Evolutionary conservation across 129 eudicot species (phyloP).

Genomic region (Flaveria brownii): DNA sequence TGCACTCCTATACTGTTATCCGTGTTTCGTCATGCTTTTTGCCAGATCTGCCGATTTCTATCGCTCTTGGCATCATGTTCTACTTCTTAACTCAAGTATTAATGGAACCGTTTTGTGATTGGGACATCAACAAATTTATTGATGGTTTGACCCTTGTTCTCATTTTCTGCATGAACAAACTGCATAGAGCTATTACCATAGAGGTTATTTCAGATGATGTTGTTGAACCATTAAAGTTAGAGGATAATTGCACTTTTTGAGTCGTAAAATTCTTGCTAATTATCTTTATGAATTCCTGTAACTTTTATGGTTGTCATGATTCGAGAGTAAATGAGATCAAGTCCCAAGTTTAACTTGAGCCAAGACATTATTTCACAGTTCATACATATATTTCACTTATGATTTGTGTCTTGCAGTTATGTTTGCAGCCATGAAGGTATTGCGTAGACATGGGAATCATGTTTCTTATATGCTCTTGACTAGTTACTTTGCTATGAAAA

Average conservation of each 20-base stretch:
- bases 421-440: conserved; percentile 21
- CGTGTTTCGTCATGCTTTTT: conserved; percentile 81
- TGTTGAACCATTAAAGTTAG: conserved; percentile 22
- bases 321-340: conserved; percentile 31
- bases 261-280: conserved; percentile 19
- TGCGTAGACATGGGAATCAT: neutral
- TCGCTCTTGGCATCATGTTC: conserved; percentile 75
- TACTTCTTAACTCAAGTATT: conserved; percentile 86
- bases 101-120: conserved; percentile 97
- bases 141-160: conserved; percentile 65
- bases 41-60: conserved; percentile 91
- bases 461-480: no score
- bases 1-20: conserved; percentile 88
- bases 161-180: conserved; percentile 1
- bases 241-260: neutral
- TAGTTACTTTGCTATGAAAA: neutral
- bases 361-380: neutral
- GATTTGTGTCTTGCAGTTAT: conserved; percentile 6
- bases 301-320: conserved; percentile 21
- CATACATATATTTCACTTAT: neutral
- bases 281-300: conserved; percentile 22
- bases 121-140: conserved; percentile 79
- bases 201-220: conserved; percentile 11
- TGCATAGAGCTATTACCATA: conserved; percentile 25
- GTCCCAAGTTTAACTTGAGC: neutral